These are phyloP conservation scores for Boletus smithii DNA, from an alignment of 1,284 basidiomycete genomes.

Conservation along the genomic window DNA sequence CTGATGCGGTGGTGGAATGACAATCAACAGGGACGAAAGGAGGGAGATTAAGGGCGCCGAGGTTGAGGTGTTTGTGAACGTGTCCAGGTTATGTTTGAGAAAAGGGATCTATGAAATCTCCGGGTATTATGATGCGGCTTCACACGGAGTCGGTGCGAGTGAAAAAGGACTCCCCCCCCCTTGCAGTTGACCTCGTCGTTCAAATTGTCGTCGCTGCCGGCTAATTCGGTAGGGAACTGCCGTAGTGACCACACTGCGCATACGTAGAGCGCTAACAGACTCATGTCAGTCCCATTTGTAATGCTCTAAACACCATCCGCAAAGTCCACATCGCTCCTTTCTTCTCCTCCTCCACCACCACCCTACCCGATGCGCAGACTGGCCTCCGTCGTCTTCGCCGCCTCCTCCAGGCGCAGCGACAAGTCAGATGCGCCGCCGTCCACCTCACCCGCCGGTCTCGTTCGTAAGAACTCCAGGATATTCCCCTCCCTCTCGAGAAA, in stretches of 20 bases:
- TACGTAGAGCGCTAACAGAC: slow-evolving; percentile 6
- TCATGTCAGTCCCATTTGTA: slow-evolving; percentile 35
- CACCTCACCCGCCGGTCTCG: slow-evolving; percentile 14
- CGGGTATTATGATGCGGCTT: slow-evolving; percentile 5
- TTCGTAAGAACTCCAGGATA: slow-evolving; percentile 20
- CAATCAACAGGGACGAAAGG: slow-evolving; percentile 14
- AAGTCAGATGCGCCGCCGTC: slow-evolving; percentile 36
- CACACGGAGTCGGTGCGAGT: slow-evolving; percentile 12
- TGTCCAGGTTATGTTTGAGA: slow-evolving; percentile 3
- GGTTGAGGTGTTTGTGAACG: slow-evolving; percentile 7
- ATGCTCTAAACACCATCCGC: slow-evolving; percentile 25
- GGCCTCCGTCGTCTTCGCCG: slow-evolving; percentile 50
- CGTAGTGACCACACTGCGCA: slow-evolving; percentile 10
- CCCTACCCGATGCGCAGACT: slow-evolving; percentile 48
- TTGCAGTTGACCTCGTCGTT: slow-evolving; percentile 9
- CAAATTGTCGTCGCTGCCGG: slow-evolving; percentile 5
- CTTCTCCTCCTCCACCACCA: slow-evolving; percentile 16
- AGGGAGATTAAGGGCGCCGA: slow-evolving; percentile 14
- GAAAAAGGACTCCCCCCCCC: neutral
- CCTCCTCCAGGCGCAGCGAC: slow-evolving; percentile 46
- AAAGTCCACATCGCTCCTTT: slow-evolving; percentile 17
- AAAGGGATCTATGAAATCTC: slow-evolving; percentile 3
- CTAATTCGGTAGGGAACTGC: slow-evolving; percentile 28
- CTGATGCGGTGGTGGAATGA: slow-evolving; percentile 48
- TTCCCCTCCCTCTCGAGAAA: slow-evolving; percentile 34